These are phyloP conservation scores for Saccharomyces pastorianus DNA, from an alignment of 1,139 yeast genomes.

Conservation along the genomic window DNA sequence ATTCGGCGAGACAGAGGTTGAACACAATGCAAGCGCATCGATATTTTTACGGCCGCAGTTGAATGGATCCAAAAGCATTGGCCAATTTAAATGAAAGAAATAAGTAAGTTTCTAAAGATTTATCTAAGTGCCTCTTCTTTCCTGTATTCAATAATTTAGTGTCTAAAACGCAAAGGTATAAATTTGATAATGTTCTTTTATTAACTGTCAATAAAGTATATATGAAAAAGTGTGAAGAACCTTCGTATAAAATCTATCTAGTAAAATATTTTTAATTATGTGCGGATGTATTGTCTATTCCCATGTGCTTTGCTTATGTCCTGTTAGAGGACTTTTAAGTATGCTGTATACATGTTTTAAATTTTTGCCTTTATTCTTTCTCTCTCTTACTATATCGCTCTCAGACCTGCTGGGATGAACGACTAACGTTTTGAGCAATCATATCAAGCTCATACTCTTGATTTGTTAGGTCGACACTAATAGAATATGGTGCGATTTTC, in stretches of 20 bases:
- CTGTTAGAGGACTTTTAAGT: neutral
- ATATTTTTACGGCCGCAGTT: too few species aligned
- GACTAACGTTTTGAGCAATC: conserved; percentile 3
- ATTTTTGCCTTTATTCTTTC: neutral
- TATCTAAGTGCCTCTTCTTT: too few species aligned
- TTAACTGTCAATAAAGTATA: neutral
- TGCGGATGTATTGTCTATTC: neutral
- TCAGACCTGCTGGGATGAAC: conserved; percentile 1
- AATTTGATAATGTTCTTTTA: neutral
- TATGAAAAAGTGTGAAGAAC: neutral
- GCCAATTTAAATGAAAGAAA: too few species aligned
- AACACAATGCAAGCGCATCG: too few species aligned
- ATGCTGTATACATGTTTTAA: neutral
- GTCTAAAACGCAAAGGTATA: too few species aligned
- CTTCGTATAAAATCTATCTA: neutral
- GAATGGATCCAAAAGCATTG: too few species aligned
- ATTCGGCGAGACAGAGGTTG: too few species aligned
- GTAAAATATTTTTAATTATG: neutral
- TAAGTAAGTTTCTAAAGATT: too few species aligned
- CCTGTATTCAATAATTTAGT: too few species aligned
- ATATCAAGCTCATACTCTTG: conserved; percentile 20
- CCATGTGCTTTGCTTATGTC: neutral
- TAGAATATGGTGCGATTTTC: conserved; percentile 8
- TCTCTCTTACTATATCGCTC: neutral
- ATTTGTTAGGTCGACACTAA: conserved; percentile 11